These are phyloP conservation scores for Rhodotorula glutinis DNA, from an alignment of 1,284 basidiomycete species.

Conservation along the genomic window DNA sequence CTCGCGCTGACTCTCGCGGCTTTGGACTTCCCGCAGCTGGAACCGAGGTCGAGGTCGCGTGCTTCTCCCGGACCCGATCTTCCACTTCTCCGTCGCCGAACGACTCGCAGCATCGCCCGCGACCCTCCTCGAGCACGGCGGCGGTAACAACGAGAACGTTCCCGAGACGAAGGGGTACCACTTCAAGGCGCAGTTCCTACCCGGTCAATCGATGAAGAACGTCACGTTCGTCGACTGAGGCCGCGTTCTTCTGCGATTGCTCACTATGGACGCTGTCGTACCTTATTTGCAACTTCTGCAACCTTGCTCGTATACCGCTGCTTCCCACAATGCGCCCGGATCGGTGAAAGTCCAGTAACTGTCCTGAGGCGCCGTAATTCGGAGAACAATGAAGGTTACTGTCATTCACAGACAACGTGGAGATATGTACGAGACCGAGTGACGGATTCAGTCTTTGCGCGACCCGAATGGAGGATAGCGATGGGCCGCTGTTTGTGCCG, in stretches of 20 bases:
- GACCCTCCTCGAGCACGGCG: conserved; percentile 3
- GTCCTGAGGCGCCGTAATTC: too few species aligned
- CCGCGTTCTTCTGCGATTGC: neutral
- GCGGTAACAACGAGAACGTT: conserved; percentile 23
- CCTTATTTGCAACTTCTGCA: too few species aligned
- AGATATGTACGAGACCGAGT: too few species aligned
- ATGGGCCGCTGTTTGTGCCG: too few species aligned
- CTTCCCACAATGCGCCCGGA: too few species aligned
- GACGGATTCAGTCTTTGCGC: too few species aligned
- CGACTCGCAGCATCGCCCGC: conserved; percentile 8
- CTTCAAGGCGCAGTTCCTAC: conserved; percentile 10
- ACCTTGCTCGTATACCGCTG: too few species aligned
- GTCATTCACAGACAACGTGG: too few species aligned
- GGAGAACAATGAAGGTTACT: too few species aligned
- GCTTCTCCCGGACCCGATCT: conserved; percentile 9
- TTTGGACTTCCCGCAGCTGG: neutral
- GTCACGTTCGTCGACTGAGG: conserved; percentile 18
- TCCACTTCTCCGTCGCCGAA: conserved; percentile 25
- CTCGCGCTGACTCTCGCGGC: too few species aligned
- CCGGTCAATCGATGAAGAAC: neutral
- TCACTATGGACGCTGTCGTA: neutral
- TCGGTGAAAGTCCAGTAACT: too few species aligned
- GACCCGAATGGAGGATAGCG: too few species aligned
- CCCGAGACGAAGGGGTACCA: conserved; percentile 18
- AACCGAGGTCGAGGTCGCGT: conserved; percentile 26